These are phyloP conservation scores for Penicillium lagena DNA, from an alignment of 495 filamentous ascomycete species.

Conservation along the genomic window DNA sequence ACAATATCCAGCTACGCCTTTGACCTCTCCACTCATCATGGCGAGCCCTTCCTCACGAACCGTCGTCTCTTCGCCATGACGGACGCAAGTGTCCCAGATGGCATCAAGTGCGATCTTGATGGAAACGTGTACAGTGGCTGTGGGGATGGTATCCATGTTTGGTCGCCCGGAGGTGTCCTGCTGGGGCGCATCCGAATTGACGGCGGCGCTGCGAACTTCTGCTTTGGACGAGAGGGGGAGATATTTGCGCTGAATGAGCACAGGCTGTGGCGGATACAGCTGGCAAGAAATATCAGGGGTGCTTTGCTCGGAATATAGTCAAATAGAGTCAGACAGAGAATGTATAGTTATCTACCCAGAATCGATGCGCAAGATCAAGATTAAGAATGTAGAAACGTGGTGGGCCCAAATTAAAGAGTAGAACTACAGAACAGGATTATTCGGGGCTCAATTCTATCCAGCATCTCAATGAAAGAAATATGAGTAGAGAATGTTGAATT, in stretches of 20 bases:
- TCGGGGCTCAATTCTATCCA: too few relatives aligned
- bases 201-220: conserved; percentile 35
- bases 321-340: too few relatives aligned
- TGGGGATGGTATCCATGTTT: conserved; percentile 58
- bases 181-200: conserved; percentile 46
- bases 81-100: conserved; percentile 49
- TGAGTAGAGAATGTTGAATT: too few relatives aligned
- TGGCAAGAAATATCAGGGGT: not conserved
- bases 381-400: too few relatives aligned
- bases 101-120: conserved; percentile 51
- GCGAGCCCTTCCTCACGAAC: conserved; percentile 39
- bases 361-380: too few relatives aligned
- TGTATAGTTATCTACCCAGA: too few relatives aligned
- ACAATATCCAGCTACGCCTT: conserved; percentile 16
- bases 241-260: conserved; percentile 40
- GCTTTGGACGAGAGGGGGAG: conserved; percentile 34
- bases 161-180: conserved; percentile 48
- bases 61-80: conserved; percentile 55
- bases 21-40: conserved; percentile 13
- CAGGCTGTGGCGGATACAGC: conserved; percentile 31
- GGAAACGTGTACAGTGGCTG: conserved; percentile 59
- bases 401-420: too few relatives aligned
- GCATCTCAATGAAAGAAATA: too few relatives aligned
- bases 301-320: too few relatives aligned
- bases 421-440: too few relatives aligned